Evolutionary conservation across 805 yeast genomes (phyloP), one percentile per base, ranked within the genome.

Genomic region (Pichia deserticola): DNA sequence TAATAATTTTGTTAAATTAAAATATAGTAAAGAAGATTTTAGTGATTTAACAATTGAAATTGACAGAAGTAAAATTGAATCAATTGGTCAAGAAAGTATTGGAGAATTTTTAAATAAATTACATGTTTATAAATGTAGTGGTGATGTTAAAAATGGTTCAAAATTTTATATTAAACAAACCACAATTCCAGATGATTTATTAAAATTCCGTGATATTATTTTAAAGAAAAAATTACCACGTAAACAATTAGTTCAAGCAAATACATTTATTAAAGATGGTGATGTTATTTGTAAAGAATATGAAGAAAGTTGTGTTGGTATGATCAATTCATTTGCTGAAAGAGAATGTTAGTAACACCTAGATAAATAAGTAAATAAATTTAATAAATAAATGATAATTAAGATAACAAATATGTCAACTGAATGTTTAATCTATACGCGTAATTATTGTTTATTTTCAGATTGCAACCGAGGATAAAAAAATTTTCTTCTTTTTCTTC

Each of bases 231-330:
- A 87, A 67, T 73, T 84, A 57, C 95, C 97, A 54, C 78, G 97
- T 65, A 84, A 82, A 65, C 95, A 87, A 64, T 77, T 84, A 57
- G 80, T 89, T 50, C 97, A 89, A 67, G 87, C 89, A 30, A 89
- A 89, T 67, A 84, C 95, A 8, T 57, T 68, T 29, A 54, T 79
- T 42, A 46, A 51, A 7, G 74, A 66, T 5, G 73, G 66, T 8
- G 56, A 58, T 43, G 81, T 84, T 34, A 73, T 67, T 39, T 72
- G 88, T n/a, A 74, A 72, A 50, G 95, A 86, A 61, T 89, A 89
- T 59, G 82, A 78, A 30, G 92, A 86, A 62, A 73, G 82, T 11
- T 81, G 81, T 56, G 70, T 72, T 36, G 96, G 95, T 30, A 76
- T 89, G 85, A 84, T 89, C 60, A 78, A 82, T 66, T 82, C 90